Percentiles rank a stretch among this genome's conserved stretches.
Conservation (phyloP, 345 rosid genomes). For the Acer negundo region DNA sequence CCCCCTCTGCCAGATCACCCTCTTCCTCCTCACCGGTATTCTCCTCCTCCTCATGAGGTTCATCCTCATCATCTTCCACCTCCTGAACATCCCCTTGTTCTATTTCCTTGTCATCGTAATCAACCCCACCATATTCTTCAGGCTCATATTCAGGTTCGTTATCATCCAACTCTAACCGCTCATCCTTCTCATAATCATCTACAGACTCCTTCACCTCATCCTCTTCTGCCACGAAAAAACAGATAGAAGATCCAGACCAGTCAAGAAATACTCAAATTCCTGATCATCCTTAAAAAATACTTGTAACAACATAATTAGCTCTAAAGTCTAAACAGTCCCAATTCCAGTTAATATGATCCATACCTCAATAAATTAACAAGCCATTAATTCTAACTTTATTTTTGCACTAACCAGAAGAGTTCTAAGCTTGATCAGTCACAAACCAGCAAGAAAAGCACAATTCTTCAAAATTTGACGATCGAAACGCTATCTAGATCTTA, state of each 20-base stretch:
- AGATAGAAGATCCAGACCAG: constrained; percentile 47
- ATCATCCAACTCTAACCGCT: constrained; percentile 79
- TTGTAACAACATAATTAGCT: neutral
- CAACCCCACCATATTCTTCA: constrained; percentile 57
- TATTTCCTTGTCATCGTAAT: constrained; percentile 78
- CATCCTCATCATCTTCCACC: constrained; percentile 55
- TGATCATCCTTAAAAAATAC: constrained; percentile 25
- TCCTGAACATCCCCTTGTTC: constrained; percentile 59
- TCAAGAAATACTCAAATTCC: constrained; percentile 36
- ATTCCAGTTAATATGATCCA: neutral
- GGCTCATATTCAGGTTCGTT: constrained; percentile 72
- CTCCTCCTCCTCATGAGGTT: constrained; percentile 50
- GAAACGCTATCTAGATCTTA: neutral
- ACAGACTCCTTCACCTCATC: constrained; percentile 58
- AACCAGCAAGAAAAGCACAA: neutral
- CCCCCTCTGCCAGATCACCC: constrained; percentile 65
- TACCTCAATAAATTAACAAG: neutral
- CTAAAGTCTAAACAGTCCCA: constrained; percentile 1
- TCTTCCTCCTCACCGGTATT: constrained; percentile 59
- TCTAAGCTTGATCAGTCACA: neutral
- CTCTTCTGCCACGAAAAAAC: constrained; percentile 70
- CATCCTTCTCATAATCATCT: constrained; percentile 76
- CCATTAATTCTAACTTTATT: neutral
- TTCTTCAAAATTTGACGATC: neutral
- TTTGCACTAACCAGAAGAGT: neutral